Evolutionary conservation across 2,329 filamentous ascomycete genomes (phyloP).

Genomic region (Aureobasidium sp.): DNA sequence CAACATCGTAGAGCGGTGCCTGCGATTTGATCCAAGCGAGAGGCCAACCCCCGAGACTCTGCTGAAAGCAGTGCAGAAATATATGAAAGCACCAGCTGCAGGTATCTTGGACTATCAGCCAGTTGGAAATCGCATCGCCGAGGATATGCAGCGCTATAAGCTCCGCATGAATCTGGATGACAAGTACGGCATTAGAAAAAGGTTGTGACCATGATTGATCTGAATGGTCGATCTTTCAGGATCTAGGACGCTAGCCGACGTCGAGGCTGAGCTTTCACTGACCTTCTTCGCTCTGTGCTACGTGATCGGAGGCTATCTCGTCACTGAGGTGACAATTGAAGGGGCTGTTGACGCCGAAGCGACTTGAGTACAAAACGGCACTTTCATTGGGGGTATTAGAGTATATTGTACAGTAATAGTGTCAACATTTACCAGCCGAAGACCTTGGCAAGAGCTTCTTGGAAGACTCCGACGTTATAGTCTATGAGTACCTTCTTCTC

Average conservation of each 20-base stretch:
- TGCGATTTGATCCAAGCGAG: background rate
- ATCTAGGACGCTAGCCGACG: too few relatives aligned
- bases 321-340: background rate
- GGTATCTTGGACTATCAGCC: background rate
- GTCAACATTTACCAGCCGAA: conserved; percentile 42
- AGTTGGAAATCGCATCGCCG: too few relatives aligned
- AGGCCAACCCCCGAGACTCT: background rate
- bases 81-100: background rate
- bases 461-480: conserved; percentile 78
- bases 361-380: background rate
- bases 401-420: background rate
- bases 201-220: background rate
- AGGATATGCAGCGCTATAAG: background rate
- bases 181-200: background rate
- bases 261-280: too few relatives aligned
- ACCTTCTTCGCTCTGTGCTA: too few relatives aligned
- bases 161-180: background rate
- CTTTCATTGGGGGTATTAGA: background rate
- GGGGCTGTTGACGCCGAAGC: background rate
- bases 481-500: conserved; percentile 79
- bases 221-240: background rate
- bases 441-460: conserved; percentile 70
- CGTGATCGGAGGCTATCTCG: background rate
- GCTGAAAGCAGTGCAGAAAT: background rate
- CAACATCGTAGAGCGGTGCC: background rate